Percentiles rank a stretch among this genome's conserved stretches.
phyloP scores from a whole-genome alignment of 2,329 filamentous ascomycete genomes.

The Ophiostoma ips region DNA sequence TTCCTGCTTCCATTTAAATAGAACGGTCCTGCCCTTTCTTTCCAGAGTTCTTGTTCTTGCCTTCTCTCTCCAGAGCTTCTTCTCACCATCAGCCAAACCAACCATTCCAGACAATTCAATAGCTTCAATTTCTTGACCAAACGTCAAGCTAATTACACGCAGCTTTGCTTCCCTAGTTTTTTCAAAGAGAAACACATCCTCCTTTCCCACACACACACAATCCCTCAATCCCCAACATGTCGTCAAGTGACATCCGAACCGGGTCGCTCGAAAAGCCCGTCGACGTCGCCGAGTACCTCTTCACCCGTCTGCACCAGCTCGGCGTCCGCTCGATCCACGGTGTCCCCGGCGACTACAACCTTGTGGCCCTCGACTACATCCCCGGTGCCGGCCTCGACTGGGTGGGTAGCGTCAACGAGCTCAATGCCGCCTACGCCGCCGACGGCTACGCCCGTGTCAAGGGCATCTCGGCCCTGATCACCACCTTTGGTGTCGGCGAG shows the following conservation, averaged over 20 bases:
- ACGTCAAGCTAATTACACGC: too few species aligned
- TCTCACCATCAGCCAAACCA: too few species aligned
- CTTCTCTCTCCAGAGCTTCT: too few species aligned
- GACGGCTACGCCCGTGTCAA: conserved; percentile 48
- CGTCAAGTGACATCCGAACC: conserved; percentile 13
- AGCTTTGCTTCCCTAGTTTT: too few species aligned
- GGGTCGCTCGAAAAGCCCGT: conserved; percentile 20
- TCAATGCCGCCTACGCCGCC: conserved; percentile 44
- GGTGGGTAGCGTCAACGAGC: conserved; percentile 39
- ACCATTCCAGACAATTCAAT: too few species aligned
- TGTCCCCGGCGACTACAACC: conserved; percentile 40
- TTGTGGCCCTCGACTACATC: conserved; percentile 37
- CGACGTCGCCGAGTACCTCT: conserved; percentile 42
- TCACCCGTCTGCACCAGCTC: conserved; percentile 33
- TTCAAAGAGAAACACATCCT: too few species aligned
- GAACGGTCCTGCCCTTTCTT: neutral
- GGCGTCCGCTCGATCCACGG: conserved; percentile 35
- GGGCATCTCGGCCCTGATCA: conserved; percentile 40
- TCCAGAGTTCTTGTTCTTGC: neutral
- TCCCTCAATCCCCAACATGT: conserved; percentile 1
- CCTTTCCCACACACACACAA: neutral
- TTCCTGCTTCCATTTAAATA: neutral
- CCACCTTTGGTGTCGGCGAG: conserved; percentile 44
- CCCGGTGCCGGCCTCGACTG: conserved; percentile 31
- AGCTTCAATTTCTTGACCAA: neutral